A percentile compares a stretch with the other conserved stretches of the same genome.
Conservation (phyloP, 1,284 basidiomycete species). For the Ceraceosorus guamensis region DNA sequence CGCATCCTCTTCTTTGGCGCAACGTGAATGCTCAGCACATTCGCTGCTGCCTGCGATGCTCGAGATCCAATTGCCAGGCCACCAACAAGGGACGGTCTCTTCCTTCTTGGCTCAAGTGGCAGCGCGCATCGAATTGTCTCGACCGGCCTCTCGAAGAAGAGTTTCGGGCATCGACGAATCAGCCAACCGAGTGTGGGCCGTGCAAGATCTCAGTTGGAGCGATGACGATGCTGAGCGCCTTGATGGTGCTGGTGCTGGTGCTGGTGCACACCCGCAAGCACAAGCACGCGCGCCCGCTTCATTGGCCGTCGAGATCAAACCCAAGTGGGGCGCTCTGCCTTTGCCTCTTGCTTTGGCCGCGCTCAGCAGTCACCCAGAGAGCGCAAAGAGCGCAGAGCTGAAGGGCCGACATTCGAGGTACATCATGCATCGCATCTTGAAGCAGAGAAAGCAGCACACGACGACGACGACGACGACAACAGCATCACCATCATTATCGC, state of each 20-base stretch:
- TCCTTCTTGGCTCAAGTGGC: not conserved
- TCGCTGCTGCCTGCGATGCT: too few species aligned
- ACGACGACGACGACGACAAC: too few species aligned
- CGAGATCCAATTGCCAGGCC: too few species aligned
- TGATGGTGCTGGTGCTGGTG: not conserved
- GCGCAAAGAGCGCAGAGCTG: not conserved
- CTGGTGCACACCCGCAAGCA: too few species aligned
- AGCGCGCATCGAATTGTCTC: not conserved
- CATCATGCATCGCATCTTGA: not conserved
- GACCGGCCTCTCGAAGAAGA: not conserved
- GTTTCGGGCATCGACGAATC: not conserved
- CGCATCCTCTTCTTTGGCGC: too few species aligned
- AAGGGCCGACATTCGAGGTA: not conserved
- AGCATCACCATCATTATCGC: too few species aligned
- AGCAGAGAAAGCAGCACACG: not conserved
- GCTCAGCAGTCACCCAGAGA: too few species aligned
- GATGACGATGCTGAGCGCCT: not conserved
- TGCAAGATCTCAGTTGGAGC: not conserved
- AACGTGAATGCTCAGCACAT: too few species aligned
- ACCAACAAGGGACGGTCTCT: too few species aligned
- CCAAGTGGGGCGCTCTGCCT: not conserved
- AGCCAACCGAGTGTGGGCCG: constrained; percentile 1
- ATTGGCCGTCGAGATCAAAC: too few species aligned
- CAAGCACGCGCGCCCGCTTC: too few species aligned
- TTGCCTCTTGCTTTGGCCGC: not conserved